Evolutionary conservation across 1,139 yeast genomes (phyloP), one percentile per base, ranked within the genome.

Genomic region (Geotrichum phurueaensis): DNA sequence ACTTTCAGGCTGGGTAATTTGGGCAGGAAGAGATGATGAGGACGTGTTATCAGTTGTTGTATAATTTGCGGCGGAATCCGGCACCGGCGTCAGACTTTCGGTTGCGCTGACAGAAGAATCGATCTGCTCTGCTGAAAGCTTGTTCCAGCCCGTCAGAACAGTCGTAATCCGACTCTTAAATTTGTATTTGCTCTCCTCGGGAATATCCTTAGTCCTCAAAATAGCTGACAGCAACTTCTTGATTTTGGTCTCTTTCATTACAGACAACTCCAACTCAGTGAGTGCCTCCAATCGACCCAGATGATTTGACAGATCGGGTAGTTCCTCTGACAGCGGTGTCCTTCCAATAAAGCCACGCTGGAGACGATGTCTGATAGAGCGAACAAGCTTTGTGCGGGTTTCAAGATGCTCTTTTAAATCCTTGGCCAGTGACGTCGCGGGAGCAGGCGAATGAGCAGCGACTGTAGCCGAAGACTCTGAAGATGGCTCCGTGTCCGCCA

Each of bases 211-310:
- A 29, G 67, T 62, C 54, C 67, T 66, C 20, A 70, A 57, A 47
- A 73, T 70, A 2, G 69, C 68, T 57, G 66, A 65, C 45, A 75
- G 66, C 13, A 74, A 78, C 58, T 73, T 70, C 64, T 70, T 69
- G 58, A 75, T 70, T 66, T 74, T 75, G 31, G 76, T 70, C 53
- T 67, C 65, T 20, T 76, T 70, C 48, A 75, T 71, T 47, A 75
- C 68, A 10, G 74, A 66, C 31, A 70, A 53, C 59, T 74, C 77
- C n/a, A 75, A 64, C n/a, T 69, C 70, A 18, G 69, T 68, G 29
- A 73, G 65, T 15, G 66, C 64, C 61, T 73, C 76, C 7, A 75
- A 64, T 51, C 67, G 69, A 33, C 62, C 60, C 10, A 75, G 63
- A 18, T 65, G 60, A 23, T 64, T 67, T 12, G 70, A 66, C 53